A percentile compares a stretch with the other conserved stretches of the same genome.
Conservation (phyloP, 1,139 yeast species). For the Suhomyces kunorum region DNA sequence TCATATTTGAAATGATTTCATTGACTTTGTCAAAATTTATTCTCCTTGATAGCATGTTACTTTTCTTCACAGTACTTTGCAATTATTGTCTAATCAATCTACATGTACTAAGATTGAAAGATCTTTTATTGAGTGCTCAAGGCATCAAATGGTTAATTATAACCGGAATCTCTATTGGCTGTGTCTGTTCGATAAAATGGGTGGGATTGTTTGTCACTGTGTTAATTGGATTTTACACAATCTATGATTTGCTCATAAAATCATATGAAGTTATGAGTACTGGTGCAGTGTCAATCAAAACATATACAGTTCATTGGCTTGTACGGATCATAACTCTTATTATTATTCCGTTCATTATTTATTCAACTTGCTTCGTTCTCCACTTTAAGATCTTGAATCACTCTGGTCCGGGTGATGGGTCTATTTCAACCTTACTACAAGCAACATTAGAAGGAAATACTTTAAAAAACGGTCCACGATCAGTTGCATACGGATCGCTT, state of each 20-base stretch:
- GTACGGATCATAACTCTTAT: constrained; percentile 68
- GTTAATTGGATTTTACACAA: constrained; percentile 81
- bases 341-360: constrained; percentile 69
- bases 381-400: constrained; percentile 75
- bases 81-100: constrained; percentile 57
- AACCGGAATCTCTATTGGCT: constrained; percentile 84
- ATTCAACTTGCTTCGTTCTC: constrained; percentile 69
- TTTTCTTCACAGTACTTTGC: constrained; percentile 68
- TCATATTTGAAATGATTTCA: constrained; percentile 63
- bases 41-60: constrained; percentile 68
- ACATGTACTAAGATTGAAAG: constrained; percentile 44
- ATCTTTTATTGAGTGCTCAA: constrained; percentile 39
- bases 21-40: constrained; percentile 70
- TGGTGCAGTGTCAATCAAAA: constrained; percentile 28
- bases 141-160: constrained; percentile 61
- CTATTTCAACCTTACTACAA: constrained; percentile 70
- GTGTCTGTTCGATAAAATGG: constrained; percentile 94
- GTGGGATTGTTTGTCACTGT: constrained; percentile 88
- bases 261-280: constrained; percentile 47
- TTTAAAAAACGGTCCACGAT: constrained; percentile 59
- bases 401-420: constrained; percentile 80
- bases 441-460: constrained; percentile 60
- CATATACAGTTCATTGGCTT: constrained; percentile 68
- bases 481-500: constrained; percentile 60
- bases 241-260: constrained; percentile 70